A percentile compares a stretch with the other conserved stretches of the same genome.
phyloP scores from a whole-genome alignment of 352 stramenopile genomes.

The Discostella stelligera region DNA sequence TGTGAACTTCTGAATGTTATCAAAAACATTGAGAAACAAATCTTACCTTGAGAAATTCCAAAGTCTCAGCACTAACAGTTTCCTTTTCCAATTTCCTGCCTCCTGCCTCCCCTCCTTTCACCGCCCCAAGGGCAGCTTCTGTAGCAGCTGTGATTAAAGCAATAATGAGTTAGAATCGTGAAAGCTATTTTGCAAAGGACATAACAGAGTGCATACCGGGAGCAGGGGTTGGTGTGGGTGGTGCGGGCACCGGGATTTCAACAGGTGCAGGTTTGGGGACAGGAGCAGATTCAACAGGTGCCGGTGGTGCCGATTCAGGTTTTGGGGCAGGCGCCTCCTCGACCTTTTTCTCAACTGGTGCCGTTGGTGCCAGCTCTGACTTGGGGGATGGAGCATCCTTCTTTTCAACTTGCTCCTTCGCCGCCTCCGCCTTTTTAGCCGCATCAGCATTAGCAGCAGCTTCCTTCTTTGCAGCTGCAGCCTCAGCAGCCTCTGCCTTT shows the following conservation, averaged over 20 bases:
- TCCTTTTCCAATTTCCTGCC: constrained; percentile 77
- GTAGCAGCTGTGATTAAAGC: constrained; percentile 3
- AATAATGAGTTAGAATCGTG: not conserved
- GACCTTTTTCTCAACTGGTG: constrained; percentile 32
- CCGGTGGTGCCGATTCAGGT: constrained; percentile 19
- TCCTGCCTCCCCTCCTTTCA: constrained; percentile 51
- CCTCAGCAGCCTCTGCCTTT: constrained; percentile 5
- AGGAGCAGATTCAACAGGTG: constrained; percentile 20
- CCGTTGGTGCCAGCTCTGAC: constrained; percentile 21
- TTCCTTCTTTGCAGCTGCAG: constrained; percentile 23
- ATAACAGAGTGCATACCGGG: constrained; percentile 3
- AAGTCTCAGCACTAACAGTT: constrained; percentile 66
- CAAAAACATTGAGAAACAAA: not conserved
- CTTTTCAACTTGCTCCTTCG: constrained; percentile 25
- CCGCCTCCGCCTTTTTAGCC: constrained; percentile 14
- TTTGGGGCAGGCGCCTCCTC: constrained; percentile 17
- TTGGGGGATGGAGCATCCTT: constrained; percentile 13
- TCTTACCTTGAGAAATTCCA: constrained; percentile 72
- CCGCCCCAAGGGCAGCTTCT: constrained; percentile 56
- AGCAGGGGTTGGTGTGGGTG: constrained; percentile 16
- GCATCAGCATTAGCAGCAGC: constrained; percentile 7
- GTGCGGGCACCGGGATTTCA: not conserved
- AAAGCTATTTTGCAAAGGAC: not conserved
- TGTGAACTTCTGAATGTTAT: not conserved
- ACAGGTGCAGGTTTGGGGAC: constrained; percentile 16